Evolutionary conservation across 2,329 filamentous ascomycete genomes (phyloP).

Genomic region (Botrytis porri): DNA sequence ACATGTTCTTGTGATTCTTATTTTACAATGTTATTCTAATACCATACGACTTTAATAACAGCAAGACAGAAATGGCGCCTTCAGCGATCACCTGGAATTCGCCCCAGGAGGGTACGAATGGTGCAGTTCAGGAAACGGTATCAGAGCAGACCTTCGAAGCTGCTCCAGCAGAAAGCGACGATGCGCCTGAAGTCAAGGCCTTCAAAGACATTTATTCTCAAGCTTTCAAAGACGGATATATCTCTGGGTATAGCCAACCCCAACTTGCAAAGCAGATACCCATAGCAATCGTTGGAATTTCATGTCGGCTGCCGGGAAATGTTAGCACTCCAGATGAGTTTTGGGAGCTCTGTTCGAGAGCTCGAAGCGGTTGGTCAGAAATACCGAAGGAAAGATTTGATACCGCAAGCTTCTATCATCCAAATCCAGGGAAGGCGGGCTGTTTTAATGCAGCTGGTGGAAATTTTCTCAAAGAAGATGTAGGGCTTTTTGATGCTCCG

Average conservation of each 20-base stretch:
- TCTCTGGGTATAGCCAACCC: conserved; percentile 17
- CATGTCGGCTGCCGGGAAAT: conserved; percentile 49
- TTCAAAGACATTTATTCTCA: conserved; percentile 18
- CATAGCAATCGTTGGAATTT: conserved; percentile 52
- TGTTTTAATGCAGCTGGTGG: conserved; percentile 15
- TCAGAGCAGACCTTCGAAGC: conserved; percentile 7
- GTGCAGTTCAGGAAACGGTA: not conserved
- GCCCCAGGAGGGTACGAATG: conserved; percentile 23
- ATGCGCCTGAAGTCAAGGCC: conserved; percentile 11
- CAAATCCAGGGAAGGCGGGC: conserved; percentile 17
- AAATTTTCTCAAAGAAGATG: conserved; percentile 17
- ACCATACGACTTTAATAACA: conserved; percentile 21
- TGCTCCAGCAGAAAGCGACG: not conserved
- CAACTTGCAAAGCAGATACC: conserved; percentile 23
- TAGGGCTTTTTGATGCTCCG: conserved; percentile 16
- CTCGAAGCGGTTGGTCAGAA: conserved; percentile 37
- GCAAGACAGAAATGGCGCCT: conserved; percentile 30
- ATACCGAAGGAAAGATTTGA: conserved; percentile 21
- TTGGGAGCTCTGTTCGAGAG: conserved; percentile 71
- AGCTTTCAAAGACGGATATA: conserved; percentile 20
- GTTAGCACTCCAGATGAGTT: conserved; percentile 56
- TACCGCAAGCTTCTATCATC: conserved; percentile 17
- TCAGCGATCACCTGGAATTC: conserved; percentile 34
- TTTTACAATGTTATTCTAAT: not conserved
- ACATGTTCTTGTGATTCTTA: not conserved